Evolutionary conservation across 306 rosid species (phyloP), one percentile per base, ranked within the genome.

Genomic region (Arachis stenosperma): DNA sequence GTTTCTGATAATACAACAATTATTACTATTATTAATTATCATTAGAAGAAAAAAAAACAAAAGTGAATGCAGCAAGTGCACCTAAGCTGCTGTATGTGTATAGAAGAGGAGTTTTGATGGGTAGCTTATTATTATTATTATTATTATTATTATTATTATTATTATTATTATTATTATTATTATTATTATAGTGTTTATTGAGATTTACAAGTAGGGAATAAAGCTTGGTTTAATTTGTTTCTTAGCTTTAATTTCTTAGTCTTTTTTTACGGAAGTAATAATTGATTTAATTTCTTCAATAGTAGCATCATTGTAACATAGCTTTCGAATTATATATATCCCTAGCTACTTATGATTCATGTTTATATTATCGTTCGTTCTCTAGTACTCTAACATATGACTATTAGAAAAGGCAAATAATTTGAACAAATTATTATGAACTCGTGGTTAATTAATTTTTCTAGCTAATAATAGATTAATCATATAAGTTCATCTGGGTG

Each of bases 1-100:
- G 96, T 59, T 77, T 81, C 79, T 91, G 67, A 81, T 48, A 77
- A 54, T 10, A 48, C 9, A 7, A 33, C 37, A 33, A 33, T 33
- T 33, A 33, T 33, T 33, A 2, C 4, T 33, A 33, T 33, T 33
- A 33, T 33, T 22, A 22, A 22, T 22, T 1, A 22, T 22, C 27
- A 22, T 22, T 22, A 22, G 17, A 1, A 33, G 2, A 2, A 33
- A 33, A 33, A 33, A 33, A 33, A 33, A 33, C 37, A 33, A 33
- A 33, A 33, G 4, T 33, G 37, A 48, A 3, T 10, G 10, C 54
- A 41, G 70, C 14, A 76, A 75, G 75, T 44, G 80, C 69, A 56
- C 10, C 37, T 42, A 61, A 67, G 17, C 17, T 64, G 36, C 30
- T 27, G 53, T 33, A 33, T 3, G 3, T 33, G 3, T 33, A 33